Base-by-base conservation (phyloP, 2,329 filamentous ascomycete genomes). In the Talaromyces sp. region DNA sequence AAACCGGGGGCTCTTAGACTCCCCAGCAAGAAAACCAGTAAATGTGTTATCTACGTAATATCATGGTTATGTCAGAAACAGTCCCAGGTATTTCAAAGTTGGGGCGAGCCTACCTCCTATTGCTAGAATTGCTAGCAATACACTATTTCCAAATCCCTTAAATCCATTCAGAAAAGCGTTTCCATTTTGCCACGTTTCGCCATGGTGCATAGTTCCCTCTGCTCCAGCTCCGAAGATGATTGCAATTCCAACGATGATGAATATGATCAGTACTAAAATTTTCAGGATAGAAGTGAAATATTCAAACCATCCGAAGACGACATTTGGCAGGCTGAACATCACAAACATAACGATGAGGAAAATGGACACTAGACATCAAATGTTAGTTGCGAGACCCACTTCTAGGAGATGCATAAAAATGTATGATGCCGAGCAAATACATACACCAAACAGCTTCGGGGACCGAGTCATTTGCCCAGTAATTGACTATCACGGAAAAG, bases 201-300 rank as follows among this genome's bases (percentile, higher is more conserved):
- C 73, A 64, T 65, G 65, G 51, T 70, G 70, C 51, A 70, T 66
- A 4, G 67, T 68, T 32, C 73, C 70, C 3, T 69, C 65, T 1
- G 76, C 72, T 1, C 75, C 77, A 38, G 77, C 77, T 10, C 77
- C 77, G 10, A 68, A 61, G 31, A 77, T 70, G 51, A 79, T 68
- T 19, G 77, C 73, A 17, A 78, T 64, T 0, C 67, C 69, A n/a
- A 72, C 58, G 21, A 76, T 62, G 41, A 76, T 71, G 56, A 77
- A 66, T 19, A 77, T 67, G 14, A 78, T 55, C 56, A 78, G 71
- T 11, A 70, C 62, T 7, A 75, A 49, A 21, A 78, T 72, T 59
- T 78, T 78, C 58, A 77, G 65, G 13, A 75, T 56, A 0, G 73
- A 73, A 0, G 70, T 70, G 21, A 68, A 35, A 50, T 73, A 75